Evolutionary conservation across 2,329 filamentous ascomycete species (phyloP), one percentile per base, ranked within the genome.

Genomic region (Shiraia bambusicola): DNA sequence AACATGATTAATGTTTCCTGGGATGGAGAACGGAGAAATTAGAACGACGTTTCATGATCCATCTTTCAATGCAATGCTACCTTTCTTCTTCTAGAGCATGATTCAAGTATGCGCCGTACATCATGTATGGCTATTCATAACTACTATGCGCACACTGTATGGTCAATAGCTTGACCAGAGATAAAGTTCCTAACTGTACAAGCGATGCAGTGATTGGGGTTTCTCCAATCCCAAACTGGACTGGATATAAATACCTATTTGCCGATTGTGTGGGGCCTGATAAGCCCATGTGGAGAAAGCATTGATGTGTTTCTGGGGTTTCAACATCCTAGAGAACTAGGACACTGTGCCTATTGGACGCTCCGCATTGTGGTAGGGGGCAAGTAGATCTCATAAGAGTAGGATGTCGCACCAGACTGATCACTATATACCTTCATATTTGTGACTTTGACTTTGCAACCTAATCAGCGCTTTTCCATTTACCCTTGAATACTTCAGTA

Each of bases 211-310:
- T 26, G 9, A 22, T 19, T 38, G 26, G 26, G 37, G 40, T 27
- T 19, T 42, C 44, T 40, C 35, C 50, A 49, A 53, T 48, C 28
- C 40, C 30, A 33, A 38, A 31, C 12, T 36, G 24, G 34, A 34
- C 33, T 32, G 37, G 22, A 26, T 11, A 28, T 31, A 28, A 28
- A 34, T 35, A 34, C n/a, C n/a, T n/a, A n/a, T 44, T 24, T 34
- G 37, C 44, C 47, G 45, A 28, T 16, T 19, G 42, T 49, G 50
- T 53, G 50, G 48, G 50, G 50, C 48, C 43, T 34, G 25, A 46
- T 13, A 29, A 36, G 24, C 34, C 31, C 35, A 25, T 47, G 46
- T 37, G 41, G 49, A 42, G 43, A 37, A 36, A 29, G 50, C 48
- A 47, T 37, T 42, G 34, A 42, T 45, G 30, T 24, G 43, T 35